Conservation (phyloP, 2,329 filamentous ascomycete species). For the Stagonosporopsis tanaceti region DNA sequence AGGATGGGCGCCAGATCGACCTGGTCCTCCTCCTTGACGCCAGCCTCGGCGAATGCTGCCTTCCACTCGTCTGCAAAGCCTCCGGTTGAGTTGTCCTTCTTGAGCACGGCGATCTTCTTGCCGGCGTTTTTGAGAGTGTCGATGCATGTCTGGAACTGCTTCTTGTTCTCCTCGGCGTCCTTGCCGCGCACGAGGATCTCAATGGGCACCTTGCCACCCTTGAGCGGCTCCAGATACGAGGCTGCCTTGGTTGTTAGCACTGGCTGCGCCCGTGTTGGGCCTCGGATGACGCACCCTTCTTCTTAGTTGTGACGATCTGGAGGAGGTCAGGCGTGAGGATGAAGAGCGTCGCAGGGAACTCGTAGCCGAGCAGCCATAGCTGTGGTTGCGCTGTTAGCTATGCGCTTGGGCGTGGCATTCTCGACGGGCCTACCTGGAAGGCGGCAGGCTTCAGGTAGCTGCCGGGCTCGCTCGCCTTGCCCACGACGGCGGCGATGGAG, state of each 20-base stretch:
- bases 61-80: constrained; percentile 98
- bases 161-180: constrained; percentile 88
- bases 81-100: constrained; percentile 84
- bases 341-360: constrained; percentile 95
- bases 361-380: constrained; percentile 99
- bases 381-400: constrained; percentile 53
- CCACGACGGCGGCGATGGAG: constrained; percentile 90
- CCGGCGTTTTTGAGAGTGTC: constrained; percentile 88
- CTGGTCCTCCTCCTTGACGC: constrained; percentile 86
- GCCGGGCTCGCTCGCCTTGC: constrained; percentile 82
- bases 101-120: constrained; percentile 87
- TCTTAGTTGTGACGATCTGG: constrained; percentile 93
- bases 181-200: constrained; percentile 93
- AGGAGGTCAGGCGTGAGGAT: constrained; percentile 87
- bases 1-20: constrained; percentile 85
- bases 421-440: constrained; percentile 74
- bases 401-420: constrained; percentile 15
- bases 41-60: constrained; percentile 72
- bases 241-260: constrained; percentile 65
- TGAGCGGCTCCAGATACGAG: constrained; percentile 90
- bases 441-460: constrained; percentile 96
- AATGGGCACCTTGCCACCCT: constrained; percentile 89
- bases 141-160: constrained; percentile 83
- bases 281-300: constrained; percentile 75
- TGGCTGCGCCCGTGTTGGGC: neutral